These are phyloP conservation scores for Neohortaea acidophila DNA, from an alignment of 495 filamentous ascomycete genomes.

Conservation along the genomic window DNA sequence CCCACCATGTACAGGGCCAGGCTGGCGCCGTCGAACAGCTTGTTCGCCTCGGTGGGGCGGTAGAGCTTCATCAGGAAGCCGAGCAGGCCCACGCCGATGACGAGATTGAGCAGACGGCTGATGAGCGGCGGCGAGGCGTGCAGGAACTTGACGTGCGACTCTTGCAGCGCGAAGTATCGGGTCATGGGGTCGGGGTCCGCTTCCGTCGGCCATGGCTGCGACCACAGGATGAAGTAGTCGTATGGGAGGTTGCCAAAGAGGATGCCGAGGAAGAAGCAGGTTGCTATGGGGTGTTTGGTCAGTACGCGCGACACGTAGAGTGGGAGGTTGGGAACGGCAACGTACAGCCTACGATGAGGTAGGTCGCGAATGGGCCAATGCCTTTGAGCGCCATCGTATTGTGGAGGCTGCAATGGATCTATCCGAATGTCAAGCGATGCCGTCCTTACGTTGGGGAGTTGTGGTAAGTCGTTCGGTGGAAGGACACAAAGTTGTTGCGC, in stretches of 20 bases:
- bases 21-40: constrained; percentile 88
- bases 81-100: constrained; percentile 70
- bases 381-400: constrained; percentile 14
- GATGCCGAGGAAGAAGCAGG: constrained; percentile 90
- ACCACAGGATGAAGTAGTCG: constrained; percentile 96
- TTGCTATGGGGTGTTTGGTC: constrained; percentile 2
- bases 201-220: constrained; percentile 35
- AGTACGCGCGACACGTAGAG: constrained; percentile 1
- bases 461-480: no score
- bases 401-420: no score
- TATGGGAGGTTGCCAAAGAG: constrained; percentile 95
- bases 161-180: constrained; percentile 58
- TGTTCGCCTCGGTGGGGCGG: constrained; percentile 77
- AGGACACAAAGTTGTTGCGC: background rate
- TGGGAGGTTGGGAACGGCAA: constrained; percentile 14
- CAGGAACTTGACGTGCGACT: constrained; percentile 73
- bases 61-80: constrained; percentile 91
- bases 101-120: constrained; percentile 82
- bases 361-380: constrained; percentile 59
- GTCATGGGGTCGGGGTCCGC: constrained; percentile 7
- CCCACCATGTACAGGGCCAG: constrained; percentile 86
- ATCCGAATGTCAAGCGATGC: no score
- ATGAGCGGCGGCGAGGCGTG: constrained; percentile 81
- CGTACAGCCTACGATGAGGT: constrained; percentile 88
- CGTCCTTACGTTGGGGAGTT: no score